phyloP scores from a whole-genome alignment of 73 alveolate genomes.

The Tetrahymena malaccensis region DNA sequence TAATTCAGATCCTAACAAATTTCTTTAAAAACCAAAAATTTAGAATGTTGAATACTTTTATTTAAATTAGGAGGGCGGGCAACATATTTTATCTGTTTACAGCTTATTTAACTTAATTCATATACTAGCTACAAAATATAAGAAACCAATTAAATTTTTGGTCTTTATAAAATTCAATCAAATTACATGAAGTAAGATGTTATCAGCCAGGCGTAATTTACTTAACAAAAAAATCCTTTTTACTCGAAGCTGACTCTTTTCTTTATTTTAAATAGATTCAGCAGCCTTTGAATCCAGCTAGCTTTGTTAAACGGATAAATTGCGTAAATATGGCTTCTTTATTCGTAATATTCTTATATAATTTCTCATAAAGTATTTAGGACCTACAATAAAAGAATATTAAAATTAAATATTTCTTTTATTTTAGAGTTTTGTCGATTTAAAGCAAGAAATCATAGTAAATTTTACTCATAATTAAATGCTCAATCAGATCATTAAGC shows the following conservation, averaged over 20 bases:
- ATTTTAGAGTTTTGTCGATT: not conserved
- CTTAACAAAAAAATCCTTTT: not conserved
- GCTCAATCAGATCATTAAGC: not conserved
- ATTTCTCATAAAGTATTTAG: not conserved
- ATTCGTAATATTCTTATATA: not conserved
- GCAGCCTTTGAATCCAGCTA: not conserved
- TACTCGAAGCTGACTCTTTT: not conserved
- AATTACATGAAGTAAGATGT: not conserved
- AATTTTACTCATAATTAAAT: not conserved
- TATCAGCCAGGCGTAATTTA: not conserved
- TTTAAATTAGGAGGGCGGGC: not conserved
- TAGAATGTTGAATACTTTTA: not conserved
- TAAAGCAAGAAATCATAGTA: too few species aligned
- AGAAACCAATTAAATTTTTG: not conserved
- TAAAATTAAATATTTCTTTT: not conserved
- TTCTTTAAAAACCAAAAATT: not conserved
- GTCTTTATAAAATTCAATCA: not conserved
- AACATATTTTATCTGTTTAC: not conserved
- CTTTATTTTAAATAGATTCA: not conserved
- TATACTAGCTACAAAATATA: not conserved
- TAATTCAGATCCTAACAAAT: not conserved
- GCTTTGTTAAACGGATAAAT: not conserved
- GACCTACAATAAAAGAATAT: not conserved
- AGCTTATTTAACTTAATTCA: too few species aligned
- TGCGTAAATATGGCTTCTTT: not conserved